These are phyloP conservation scores for Colletotrichum sp. DNA, from an alignment of 2,329 filamentous ascomycete species.

Conservation along the genomic window DNA sequence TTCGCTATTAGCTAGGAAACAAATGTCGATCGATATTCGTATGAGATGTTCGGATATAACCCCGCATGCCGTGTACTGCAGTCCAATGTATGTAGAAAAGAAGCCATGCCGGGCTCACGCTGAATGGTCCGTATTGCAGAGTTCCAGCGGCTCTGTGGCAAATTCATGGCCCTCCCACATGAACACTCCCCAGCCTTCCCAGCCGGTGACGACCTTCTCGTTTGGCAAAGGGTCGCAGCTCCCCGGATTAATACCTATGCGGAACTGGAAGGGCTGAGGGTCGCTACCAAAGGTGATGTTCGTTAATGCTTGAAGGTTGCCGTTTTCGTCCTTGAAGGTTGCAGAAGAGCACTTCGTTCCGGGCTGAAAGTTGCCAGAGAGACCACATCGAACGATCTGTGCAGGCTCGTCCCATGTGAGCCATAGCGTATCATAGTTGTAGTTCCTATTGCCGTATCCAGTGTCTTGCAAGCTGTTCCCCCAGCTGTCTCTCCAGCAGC, in stretches of 20 bases:
- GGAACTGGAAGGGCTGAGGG: background rate
- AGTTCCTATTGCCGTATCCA: background rate
- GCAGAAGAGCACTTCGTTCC: background rate
- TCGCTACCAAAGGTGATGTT: background rate
- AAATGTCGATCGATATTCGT: background rate
- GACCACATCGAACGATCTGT: background rate
- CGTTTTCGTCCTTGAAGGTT: background rate
- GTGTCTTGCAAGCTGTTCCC: background rate
- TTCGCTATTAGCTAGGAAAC: background rate
- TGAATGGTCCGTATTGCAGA: background rate
- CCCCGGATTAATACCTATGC: background rate
- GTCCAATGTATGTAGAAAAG: background rate
- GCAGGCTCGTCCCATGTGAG: background rate
- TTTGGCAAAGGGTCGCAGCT: background rate
- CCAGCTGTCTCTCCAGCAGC: background rate
- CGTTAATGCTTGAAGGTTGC: background rate
- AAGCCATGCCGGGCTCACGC: background rate
- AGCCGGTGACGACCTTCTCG: background rate
- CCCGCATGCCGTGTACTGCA: background rate
- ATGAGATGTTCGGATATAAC: background rate
- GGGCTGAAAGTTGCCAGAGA: background rate
- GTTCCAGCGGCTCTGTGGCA: background rate
- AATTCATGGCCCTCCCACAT: background rate
- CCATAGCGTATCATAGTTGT: background rate
- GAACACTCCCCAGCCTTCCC: background rate